Base-by-base conservation (phyloP, 352 stramenopile species). In the Sclerospora graminicola region DNA sequence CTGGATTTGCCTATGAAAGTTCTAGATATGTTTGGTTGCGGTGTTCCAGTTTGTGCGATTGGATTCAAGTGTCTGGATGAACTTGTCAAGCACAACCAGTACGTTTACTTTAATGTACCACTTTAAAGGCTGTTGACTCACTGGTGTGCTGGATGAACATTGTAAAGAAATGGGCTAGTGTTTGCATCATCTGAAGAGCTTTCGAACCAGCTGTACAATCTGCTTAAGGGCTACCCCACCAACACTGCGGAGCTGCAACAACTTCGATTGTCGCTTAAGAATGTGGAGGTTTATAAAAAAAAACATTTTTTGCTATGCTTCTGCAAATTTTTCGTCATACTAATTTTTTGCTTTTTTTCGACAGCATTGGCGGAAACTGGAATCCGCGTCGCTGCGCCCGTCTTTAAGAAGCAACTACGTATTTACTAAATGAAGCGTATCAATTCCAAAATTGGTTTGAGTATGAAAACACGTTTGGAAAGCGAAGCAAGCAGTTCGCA, bases 1-100 rank as follows among this genome's bases (percentile, higher is more conserved):
- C 63, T 99, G 24, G 97, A 99, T 66, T 64, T 99, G 31, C 97
- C 97, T 4, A 99, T 99, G 96, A 99, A 99, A 48, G 95, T 99
- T 32, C 69, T 99, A 24, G 97, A 99, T 68, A 98, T 99, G 89
- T 99, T 98, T 76, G 97, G 97, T 26, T 96, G 86, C 47, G 78
- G 83, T 10, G 70, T 99, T 26, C 97, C 97, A 13, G 97, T 99
- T 0, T 98, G 93, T 55, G 96, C 96, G 2, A 79, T 97, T 23
- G 69, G 66, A 30, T 99, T 98, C 74, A 66, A 85, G 41, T 98
- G 92, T 51, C 62, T 99, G n/a, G 57, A 68, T 21, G 97, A 99
- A 61, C 84, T 99, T 8, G 94, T 99, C 8, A 57, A 93, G 51
- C 85, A 99, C 69, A 75, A 85, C 38, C 69, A 82, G 39, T 98